Conservation (phyloP, 192 early-diverging fungal species). For the Coemansia umbellata region DNA sequence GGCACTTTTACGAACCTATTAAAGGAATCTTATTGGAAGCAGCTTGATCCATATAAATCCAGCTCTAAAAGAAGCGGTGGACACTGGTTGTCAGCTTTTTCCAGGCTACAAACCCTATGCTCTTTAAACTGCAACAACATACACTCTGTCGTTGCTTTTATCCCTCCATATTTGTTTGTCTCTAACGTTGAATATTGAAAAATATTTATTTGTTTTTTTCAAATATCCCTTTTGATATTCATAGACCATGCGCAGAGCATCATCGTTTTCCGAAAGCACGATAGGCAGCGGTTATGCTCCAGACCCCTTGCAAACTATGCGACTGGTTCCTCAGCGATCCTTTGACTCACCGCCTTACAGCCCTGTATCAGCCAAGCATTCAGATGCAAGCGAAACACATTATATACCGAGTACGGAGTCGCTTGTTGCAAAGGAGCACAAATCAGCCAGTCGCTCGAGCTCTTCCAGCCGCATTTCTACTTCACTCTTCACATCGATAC, state of each 20-base stretch:
- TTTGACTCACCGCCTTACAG: constrained; percentile 3
- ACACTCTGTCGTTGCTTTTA: too few relatives aligned
- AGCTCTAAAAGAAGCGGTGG: too few relatives aligned
- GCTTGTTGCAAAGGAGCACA: constrained; percentile 3
- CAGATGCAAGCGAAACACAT: background rate
- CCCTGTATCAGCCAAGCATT: constrained; percentile 3
- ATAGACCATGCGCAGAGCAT: constrained; percentile 4
- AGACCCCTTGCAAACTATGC: background rate
- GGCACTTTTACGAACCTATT: too few relatives aligned
- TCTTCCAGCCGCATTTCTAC: background rate
- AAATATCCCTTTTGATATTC: background rate
- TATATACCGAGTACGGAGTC: constrained; percentile 16
- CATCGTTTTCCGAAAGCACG: constrained; percentile 2
- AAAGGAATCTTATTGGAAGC: too few relatives aligned
- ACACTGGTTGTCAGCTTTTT: too few relatives aligned
- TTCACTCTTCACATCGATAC: too few relatives aligned
- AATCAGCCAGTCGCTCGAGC: too few relatives aligned
- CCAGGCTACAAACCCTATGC: too few relatives aligned
- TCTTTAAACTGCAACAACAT: too few relatives aligned
- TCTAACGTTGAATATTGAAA: too few relatives aligned
- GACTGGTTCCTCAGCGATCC: background rate
- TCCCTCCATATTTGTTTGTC: too few relatives aligned
- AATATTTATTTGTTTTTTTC: background rate
- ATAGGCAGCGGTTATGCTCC: constrained; percentile 2
- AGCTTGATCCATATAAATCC: too few relatives aligned